A percentile compares a stretch with the other conserved stretches of the same genome.
phyloP scores from a whole-genome alignment of 2,329 filamentous ascomycete genomes.

The Arthroderma sp. region DNA sequence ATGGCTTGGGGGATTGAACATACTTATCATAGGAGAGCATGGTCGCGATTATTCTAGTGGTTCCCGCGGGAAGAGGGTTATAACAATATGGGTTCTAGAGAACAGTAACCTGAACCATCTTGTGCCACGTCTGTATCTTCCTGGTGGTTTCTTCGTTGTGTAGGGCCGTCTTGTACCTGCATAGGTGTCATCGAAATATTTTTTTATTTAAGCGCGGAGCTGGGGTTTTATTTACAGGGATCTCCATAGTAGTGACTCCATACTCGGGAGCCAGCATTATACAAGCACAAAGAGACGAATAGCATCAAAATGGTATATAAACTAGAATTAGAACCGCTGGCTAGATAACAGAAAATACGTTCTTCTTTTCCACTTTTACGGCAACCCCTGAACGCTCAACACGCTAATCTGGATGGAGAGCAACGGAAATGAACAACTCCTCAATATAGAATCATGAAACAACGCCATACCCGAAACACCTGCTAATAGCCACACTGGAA shows the following conservation, averaged over 20 bases:
- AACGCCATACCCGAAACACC: neutral
- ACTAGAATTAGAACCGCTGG: neutral
- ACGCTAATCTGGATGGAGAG: neutral
- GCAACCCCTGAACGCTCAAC: neutral
- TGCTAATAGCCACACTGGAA: neutral
- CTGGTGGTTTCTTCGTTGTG: neutral
- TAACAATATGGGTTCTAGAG: neutral
- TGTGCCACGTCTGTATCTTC: neutral
- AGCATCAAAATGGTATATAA: neutral
- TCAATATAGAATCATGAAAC: neutral
- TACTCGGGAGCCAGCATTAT: neutral
- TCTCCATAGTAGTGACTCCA: neutral
- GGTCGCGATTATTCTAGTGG: neutral
- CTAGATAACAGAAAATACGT: neutral
- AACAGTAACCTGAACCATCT: neutral
- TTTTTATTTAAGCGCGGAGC: neutral
- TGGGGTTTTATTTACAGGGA: neutral
- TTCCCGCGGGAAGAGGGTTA: neutral
- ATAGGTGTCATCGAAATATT: neutral
- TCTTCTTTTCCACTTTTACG: neutral
- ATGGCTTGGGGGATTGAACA: neutral
- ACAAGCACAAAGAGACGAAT: neutral
- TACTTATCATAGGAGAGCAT: constrained; percentile 16
- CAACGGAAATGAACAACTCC: neutral
- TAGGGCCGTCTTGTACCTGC: neutral